Evolutionary conservation across 306 rosid genomes (phyloP), one percentile per base, ranked within the genome.

Genomic region (Inga oerstediana): DNA sequence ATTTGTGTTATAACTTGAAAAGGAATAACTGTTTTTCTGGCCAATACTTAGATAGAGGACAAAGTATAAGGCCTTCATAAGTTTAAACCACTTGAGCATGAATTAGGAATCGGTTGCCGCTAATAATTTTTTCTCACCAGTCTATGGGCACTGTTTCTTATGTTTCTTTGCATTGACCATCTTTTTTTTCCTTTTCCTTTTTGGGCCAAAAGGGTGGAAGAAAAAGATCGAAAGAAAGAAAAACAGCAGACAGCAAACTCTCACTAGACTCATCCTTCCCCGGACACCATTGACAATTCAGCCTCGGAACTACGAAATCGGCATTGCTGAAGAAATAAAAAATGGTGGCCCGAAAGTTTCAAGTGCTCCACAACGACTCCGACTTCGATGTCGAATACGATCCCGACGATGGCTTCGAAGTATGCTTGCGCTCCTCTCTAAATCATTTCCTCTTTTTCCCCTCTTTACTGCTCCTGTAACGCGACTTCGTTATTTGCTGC

Each of bases 401-500:
- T 81, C 87, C 94, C 74, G 91, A 85, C 66, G 90, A 94, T n/a
- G 98, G 97, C 72, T 86, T 92, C 83, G 91, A 94, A 85, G 97
- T 91, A 34, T 20, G 69, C 51, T 22, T 8, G 37, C 32, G 64
- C 78, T 65, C 52, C 76, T 70, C 0, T 62, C 49, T n/a, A 24
- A 11, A 8, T 56, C 27, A 2, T 7, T 30, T 70, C 44, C 72
- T 3, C 61, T 19, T 66, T 24, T 12, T 12, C 59, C 62, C 49
- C 45, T 58, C 34, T 27, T 78, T 69, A n/a, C 75, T 70, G 9
- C 34, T 41, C 10, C 10, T 10, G 2, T 51, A 20, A 75, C n/a
- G 19, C 39, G 13, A 32, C 15, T 62, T 27, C 49, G 6, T 41
- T 49, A 4, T 15, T 56, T 78, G 8, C 27, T 76, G 32, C 89